Conservation (phyloP, 2,329 filamentous ascomycete species). For the Trichoderma pleuroti region DNA sequence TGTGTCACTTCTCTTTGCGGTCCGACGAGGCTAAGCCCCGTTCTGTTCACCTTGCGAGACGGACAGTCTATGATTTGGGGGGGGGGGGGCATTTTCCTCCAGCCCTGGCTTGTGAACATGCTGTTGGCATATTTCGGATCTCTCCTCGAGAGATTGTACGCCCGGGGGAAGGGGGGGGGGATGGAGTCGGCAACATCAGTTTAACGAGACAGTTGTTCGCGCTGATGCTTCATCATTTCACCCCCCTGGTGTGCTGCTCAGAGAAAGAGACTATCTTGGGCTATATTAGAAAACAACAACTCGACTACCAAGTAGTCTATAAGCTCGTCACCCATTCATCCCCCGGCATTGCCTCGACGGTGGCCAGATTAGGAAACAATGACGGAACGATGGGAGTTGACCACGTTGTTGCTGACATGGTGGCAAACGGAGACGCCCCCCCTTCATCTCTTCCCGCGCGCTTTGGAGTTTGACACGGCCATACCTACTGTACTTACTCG, state of each 20-base stretch:
- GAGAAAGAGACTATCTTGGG: background rate
- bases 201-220: no score
- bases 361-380: background rate
- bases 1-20: background rate
- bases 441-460: background rate
- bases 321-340: background rate
- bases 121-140: background rate
- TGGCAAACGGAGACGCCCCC: background rate
- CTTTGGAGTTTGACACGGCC: background rate
- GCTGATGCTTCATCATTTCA: background rate
- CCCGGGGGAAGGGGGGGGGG: background rate
- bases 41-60: background rate
- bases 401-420: constrained; percentile 4
- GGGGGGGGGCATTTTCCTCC: background rate
- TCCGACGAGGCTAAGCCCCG: background rate
- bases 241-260: background rate
- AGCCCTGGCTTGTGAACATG: background rate
- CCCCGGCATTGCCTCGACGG: background rate
- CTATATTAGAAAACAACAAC: background rate
- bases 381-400: background rate
- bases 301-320: background rate
- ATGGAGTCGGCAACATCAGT: background rate
- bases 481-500: background rate
- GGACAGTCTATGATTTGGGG: background rate
- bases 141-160: background rate